Evolutionary conservation across 2,329 filamentous ascomycete species (phyloP).

Genomic region (Plenodomus lindquistii): DNA sequence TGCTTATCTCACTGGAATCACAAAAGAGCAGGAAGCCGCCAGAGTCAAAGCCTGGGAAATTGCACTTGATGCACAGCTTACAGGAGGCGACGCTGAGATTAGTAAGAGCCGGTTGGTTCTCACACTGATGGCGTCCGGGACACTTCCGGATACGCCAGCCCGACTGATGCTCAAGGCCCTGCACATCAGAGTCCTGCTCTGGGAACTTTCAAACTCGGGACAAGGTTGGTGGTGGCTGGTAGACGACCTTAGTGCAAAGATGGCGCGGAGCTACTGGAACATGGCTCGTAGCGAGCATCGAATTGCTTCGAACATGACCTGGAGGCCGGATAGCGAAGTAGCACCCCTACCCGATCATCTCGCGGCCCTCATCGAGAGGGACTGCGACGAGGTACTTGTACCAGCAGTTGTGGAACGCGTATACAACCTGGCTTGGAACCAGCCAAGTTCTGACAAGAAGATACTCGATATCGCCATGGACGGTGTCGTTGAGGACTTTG

Average conservation of each 20-base stretch:
- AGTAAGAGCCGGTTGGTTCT: slow-evolving; percentile 84
- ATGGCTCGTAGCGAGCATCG: slow-evolving; percentile 70
- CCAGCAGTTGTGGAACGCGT: slow-evolving; percentile 79
- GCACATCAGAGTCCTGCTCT: slow-evolving; percentile 86
- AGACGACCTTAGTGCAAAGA: slow-evolving; percentile 70
- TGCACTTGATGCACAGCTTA: slow-evolving; percentile 88
- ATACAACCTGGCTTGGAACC: slow-evolving; percentile 88
- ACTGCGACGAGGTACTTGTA: slow-evolving; percentile 81
- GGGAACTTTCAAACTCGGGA: slow-evolving; percentile 71
- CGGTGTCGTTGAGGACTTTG: slow-evolving; percentile 79
- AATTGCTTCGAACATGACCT: slow-evolving; percentile 43
- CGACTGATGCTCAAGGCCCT: slow-evolving; percentile 90
- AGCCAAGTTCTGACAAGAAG: slow-evolving; percentile 70
- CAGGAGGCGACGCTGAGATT: slow-evolving; percentile 86
- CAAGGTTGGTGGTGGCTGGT: slow-evolving; percentile 67
- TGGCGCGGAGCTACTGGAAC: slow-evolving; percentile 80
- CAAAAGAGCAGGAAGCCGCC: slow-evolving; percentile 81
- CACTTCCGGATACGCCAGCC: slow-evolving; percentile 78
- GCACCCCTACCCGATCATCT: slow-evolving; percentile 78
- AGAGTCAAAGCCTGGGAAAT: slow-evolving; percentile 92
- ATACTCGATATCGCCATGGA: slow-evolving; percentile 74
- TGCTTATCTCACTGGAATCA: slow-evolving; percentile 76
- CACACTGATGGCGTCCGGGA: slow-evolving; percentile 85
- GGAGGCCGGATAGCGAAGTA: slow-evolving; percentile 53
- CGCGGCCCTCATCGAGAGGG: slow-evolving; percentile 72